Base-by-base conservation (phyloP, 306 rosid species). In the Canavalia gladiata region DNA sequence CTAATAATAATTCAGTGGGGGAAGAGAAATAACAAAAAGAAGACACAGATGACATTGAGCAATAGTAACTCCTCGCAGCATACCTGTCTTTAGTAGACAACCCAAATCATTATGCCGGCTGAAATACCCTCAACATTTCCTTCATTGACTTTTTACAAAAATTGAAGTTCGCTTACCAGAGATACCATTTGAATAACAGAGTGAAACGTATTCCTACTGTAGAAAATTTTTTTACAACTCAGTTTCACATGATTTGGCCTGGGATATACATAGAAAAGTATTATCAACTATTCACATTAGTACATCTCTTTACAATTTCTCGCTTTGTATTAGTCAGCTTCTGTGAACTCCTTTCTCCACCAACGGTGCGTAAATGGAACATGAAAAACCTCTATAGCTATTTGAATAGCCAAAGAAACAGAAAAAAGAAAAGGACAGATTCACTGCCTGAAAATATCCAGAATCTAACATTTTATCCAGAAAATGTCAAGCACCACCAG, bases 401-500 rank as follows among this genome's bases (percentile, higher is more conserved):
- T 67, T 77, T 77, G 47, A 81, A 81, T 54, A 83, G 77, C 81
- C 63, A 74, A 69, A 75, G 82, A 35, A 68, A 81, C 39, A 54
- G 55, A 5, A 28, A 31, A 65, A n/a, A 74, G 25, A 49, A 3
- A 72, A 83, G 33, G 72, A 60, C 45, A 81, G 85, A 82, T 77
- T 87, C 86, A 81, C 76, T 79, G 80, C 81, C 76, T 70, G 25
- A 83, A 90, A 73, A 67, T 71, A 89, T 74, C 85, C 84, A 81
- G 87, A 70, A 75, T 66, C 46, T 80, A 72, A 49, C 82, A 74
- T 81, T 52, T 78, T 76, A 62, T 72, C 50, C 68, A 9, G 54
- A 51, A 65, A 70, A 77, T 68, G 70, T 87, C 90, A 90, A 51
- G 78, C 63, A 52, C 91, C 87, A 29, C 77, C 87, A 50, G 52